These are phyloP conservation scores for Borovskyia barvae DNA, from an alignment of 208 protist species.

Conservation along the genomic window DNA sequence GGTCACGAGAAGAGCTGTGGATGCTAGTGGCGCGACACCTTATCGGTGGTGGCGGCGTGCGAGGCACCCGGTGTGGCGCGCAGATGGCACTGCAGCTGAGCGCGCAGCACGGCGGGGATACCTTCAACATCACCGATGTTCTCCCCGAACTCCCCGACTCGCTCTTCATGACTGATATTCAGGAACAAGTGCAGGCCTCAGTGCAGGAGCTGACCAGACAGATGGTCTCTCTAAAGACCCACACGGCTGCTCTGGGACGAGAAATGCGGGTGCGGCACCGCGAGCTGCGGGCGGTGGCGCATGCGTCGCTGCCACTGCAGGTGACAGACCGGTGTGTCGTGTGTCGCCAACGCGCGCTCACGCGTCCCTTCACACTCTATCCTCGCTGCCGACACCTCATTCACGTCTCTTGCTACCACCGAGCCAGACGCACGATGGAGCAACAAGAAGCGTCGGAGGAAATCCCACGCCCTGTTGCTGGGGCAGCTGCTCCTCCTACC, in stretches of 20 bases:
- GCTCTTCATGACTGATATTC: constrained; percentile 37
- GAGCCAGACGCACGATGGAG: constrained; percentile 9
- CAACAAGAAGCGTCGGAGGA: too few relatives aligned
- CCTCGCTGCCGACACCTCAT: constrained; percentile 39
- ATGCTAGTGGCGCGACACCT: constrained; percentile 20
- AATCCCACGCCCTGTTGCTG: too few relatives aligned
- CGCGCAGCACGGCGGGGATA: constrained; percentile 23
- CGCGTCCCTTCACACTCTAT: constrained; percentile 39
- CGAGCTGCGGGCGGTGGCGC: constrained; percentile 9
- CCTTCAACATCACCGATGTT: constrained; percentile 40
- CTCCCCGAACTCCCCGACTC: constrained; percentile 36
- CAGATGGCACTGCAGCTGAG: constrained; percentile 38
- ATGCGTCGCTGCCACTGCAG: constrained; percentile 12
- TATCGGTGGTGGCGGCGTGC: constrained; percentile 13
- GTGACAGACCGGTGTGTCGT: constrained; percentile 23
- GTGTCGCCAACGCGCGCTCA: constrained; percentile 33
- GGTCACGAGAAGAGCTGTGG: constrained; percentile 11
- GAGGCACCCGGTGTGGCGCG: constrained; percentile 11
- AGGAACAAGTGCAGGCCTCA: constrained; percentile 36
- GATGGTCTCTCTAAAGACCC: constrained; percentile 12
- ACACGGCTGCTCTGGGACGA: constrained; percentile 20
- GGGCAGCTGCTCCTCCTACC: too few relatives aligned
- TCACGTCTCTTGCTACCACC: constrained; percentile 45
- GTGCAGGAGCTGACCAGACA: constrained; percentile 23
- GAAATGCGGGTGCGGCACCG: constrained; percentile 24